Evolutionary conservation across 176 grass and related monocot genomes (phyloP), one percentile per base, ranked within the genome.

Genomic region (Oryza glaberrima): DNA sequence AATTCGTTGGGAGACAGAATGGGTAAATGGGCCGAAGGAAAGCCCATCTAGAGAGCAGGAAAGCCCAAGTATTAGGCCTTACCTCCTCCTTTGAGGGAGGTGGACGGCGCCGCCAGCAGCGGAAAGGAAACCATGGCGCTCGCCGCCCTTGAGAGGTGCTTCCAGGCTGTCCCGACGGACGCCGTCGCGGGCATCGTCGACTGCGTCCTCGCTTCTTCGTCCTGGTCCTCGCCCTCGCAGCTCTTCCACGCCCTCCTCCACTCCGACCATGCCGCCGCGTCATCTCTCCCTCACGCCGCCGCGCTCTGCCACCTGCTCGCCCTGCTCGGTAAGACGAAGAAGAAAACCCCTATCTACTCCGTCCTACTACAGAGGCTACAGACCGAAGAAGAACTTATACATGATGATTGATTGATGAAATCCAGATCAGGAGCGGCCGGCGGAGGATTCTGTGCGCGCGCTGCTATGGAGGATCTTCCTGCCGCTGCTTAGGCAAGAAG

Each of bases 161-260:
- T 98, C 35, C 56, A 72, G 79, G 32, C 83, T 46, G 77, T 95
- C 52, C 87, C 92, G 4, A 73, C 80, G 0, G 82, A 90, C 35
- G 89, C 93, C 80, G 77, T 90, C 17, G 77, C 93, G 45, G 87
- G 91, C 5, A 83, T 98, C 70, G 86, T 98, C 61, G 91, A 98
- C 85, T 98, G 92, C 75, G 90, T 98, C 11, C 77, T 95, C 30
- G 86, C 89, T 5, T 93, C 95, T 48, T 90, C 88, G 66, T 68
- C 85, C 11, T 51, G 36, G 64, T 14, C 87, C 72, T 82, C 92
- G 4, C 25, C 91, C 70, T 70, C 77, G 64, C 63, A 77, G 25
- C 89, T 98, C 87, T 95, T 95, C 91, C 82, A 76, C 75, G 88
- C 86, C 22, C 92, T 98, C 78, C 87, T 98, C 54, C 58, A 82